Evolutionary conservation across 78 protist genomes (phyloP).

Genomic region (Dictyostelium purpureum): DNA sequence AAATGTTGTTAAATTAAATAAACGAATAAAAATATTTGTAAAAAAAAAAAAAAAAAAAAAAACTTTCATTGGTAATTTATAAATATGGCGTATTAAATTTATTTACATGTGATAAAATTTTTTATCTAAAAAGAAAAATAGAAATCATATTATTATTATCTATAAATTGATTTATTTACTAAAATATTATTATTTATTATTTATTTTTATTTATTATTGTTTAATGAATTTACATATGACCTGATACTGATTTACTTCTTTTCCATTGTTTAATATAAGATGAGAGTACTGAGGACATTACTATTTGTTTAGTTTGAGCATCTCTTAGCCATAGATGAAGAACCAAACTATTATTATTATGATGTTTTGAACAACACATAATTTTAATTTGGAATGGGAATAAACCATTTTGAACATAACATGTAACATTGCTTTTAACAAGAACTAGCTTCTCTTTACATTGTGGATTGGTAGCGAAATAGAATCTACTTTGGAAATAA

Average conservation of each 20-base stretch:
- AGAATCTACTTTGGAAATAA: slow-evolving; percentile 64
- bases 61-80: background rate
- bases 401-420: slow-evolving; percentile 9
- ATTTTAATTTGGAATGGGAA: slow-evolving; percentile 50
- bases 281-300: slow-evolving; percentile 51
- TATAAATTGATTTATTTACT: too few relatives aligned
- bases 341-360: slow-evolving; percentile 45
- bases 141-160: background rate
- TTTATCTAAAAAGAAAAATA: background rate
- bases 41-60: background rate
- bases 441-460: slow-evolving; percentile 50
- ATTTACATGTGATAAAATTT: background rate
- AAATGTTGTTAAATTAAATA: background rate
- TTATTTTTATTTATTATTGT: too few relatives aligned
- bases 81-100: background rate
- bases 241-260: slow-evolving; percentile 64
- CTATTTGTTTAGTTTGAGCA: slow-evolving; percentile 22
- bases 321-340: slow-evolving; percentile 70
- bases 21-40: background rate
- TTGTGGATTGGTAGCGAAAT: slow-evolving; percentile 64
- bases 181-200: too few relatives aligned
- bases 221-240: too few relatives aligned
- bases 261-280: slow-evolving; percentile 71
- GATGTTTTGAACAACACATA: slow-evolving; percentile 78
- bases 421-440: slow-evolving; percentile 52